Conservation (phyloP, 2,329 filamentous ascomycete genomes). For the Fusarium mundagurra region DNA sequence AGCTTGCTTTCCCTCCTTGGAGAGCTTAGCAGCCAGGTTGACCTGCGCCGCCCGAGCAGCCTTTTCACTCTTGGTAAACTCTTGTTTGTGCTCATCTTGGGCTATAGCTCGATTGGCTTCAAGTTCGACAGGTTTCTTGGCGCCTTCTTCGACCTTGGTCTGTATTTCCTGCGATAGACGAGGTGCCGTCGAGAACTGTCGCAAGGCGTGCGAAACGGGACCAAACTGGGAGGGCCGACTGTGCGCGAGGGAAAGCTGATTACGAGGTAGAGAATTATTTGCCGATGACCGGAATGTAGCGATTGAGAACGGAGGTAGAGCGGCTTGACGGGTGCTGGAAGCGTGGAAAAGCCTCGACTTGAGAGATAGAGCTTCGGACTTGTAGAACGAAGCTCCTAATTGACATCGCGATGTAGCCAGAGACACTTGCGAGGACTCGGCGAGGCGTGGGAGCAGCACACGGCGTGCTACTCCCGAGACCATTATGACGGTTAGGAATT, state of each 20-base stretch:
- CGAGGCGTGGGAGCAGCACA: slow-evolving; percentile 59
- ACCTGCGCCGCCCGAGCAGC: slow-evolving; percentile 88
- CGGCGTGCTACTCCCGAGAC: slow-evolving; percentile 60
- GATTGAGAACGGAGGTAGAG: slow-evolving; percentile 43
- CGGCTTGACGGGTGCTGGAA: slow-evolving; percentile 25
- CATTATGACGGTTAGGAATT: slow-evolving; percentile 52
- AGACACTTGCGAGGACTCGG: slow-evolving; percentile 46
- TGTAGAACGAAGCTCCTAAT: slow-evolving; percentile 31
- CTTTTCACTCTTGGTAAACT: slow-evolving; percentile 78
- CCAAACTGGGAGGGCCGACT: slow-evolving; percentile 11
- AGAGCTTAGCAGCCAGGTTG: slow-evolving; percentile 87
- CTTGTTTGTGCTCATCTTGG: slow-evolving; percentile 50
- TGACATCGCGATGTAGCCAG: slow-evolving; percentile 36
- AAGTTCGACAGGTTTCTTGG: slow-evolving; percentile 50
- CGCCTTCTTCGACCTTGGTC: slow-evolving; percentile 45
- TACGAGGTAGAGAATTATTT: slow-evolving; percentile 1
- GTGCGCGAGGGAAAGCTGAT: slow-evolving; percentile 3
- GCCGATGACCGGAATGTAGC: slow-evolving; percentile 35
- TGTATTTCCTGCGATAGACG: slow-evolving; percentile 37
- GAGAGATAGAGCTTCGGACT: slow-evolving; percentile 22
- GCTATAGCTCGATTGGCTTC: slow-evolving; percentile 46
- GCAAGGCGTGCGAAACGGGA: slow-evolving; percentile 34
- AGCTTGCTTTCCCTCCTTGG: slow-evolving; percentile 76
- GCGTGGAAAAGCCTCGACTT: slow-evolving; percentile 33
- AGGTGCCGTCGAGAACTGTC: slow-evolving; percentile 45